Conservation (phyloP, 2,329 filamentous ascomycete genomes). For the Setomelanomma holmii region DNA sequence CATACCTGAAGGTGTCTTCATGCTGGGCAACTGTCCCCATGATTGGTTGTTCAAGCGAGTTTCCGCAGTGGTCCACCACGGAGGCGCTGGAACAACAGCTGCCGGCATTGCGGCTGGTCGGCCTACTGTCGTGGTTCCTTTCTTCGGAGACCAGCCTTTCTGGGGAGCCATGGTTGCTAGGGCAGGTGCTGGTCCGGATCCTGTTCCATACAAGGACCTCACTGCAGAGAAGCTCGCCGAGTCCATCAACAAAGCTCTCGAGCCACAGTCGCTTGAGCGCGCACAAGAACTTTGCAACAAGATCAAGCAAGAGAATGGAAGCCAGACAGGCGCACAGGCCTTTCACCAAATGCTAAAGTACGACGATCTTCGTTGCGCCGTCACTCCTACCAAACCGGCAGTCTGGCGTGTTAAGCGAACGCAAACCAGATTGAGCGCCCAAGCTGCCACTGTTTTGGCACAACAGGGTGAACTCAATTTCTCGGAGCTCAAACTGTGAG, state of each 20-base stretch:
- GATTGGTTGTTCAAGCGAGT: conserved; percentile 89
- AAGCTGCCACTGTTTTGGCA: conserved; percentile 47
- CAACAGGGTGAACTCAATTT: conserved; percentile 47
- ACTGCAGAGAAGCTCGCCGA: conserved; percentile 49
- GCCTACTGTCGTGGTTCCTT: conserved; percentile 83
- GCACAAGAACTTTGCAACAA: conserved; percentile 47
- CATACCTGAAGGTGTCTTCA: conserved; percentile 78
- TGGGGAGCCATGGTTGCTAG: conserved; percentile 52
- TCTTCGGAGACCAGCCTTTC: conserved; percentile 62
- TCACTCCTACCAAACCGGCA: conserved; percentile 41
- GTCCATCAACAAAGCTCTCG: conserved; percentile 47
- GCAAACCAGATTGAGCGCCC: conserved; percentile 44
- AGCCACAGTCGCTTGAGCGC: conserved; percentile 45
- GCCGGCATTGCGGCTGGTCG: conserved; percentile 82
- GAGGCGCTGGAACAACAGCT: conserved; percentile 86
- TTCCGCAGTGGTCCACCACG: conserved; percentile 84
- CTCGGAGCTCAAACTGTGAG: conserved; percentile 49
- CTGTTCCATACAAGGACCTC: conserved; percentile 49
- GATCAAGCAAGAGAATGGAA: conserved; percentile 48
- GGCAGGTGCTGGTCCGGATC: conserved; percentile 51
- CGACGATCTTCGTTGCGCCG: conserved; percentile 46
- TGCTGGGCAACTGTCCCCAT: conserved; percentile 85
- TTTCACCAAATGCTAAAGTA: conserved; percentile 50
- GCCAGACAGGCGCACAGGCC: conserved; percentile 45
- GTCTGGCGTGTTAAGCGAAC: conserved; percentile 51